phyloP scores from a whole-genome alignment of 108 stramenopile genomes.

The Cyclotella choctawhatcheeana region DNA sequence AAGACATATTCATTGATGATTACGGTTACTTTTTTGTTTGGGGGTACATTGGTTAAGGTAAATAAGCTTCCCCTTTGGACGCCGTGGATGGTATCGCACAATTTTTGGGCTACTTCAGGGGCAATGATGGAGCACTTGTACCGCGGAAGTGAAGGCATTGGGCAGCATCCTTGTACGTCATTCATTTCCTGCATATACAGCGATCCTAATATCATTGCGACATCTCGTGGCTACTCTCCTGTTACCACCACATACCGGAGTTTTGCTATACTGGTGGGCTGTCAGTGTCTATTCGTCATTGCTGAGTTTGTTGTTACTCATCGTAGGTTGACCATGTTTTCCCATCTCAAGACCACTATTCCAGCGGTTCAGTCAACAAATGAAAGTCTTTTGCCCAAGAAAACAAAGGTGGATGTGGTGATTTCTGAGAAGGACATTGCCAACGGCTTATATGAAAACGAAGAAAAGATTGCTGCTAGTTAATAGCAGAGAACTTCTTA shows the following conservation, averaged over 20 bases:
- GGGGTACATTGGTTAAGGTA: background rate
- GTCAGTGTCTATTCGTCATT: background rate
- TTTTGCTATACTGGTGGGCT: background rate
- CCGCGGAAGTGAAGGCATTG: background rate
- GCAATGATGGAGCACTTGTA: background rate
- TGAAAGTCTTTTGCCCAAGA: no score
- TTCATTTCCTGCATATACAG: background rate
- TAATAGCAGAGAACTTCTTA: no score
- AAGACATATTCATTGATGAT: background rate
- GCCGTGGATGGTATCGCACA: slow-evolving; percentile 3
- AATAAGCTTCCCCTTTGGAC: background rate
- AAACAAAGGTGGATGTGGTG: no score
- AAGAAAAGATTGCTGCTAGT: no score
- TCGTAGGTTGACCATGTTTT: no score
- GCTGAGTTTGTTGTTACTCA: background rate
- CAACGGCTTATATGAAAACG: no score
- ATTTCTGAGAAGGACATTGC: no score
- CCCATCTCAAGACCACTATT: no score
- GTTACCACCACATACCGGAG: background rate
- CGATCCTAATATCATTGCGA: background rate
- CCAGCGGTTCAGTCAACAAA: no score
- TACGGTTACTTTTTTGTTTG: background rate
- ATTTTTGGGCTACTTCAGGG: background rate
- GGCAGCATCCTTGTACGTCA: slow-evolving; percentile 6
- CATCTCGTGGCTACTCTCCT: background rate